These are phyloP conservation scores for Crotalaria pallida DNA, from an alignment of 306 rosid species.

Conservation along the genomic window DNA sequence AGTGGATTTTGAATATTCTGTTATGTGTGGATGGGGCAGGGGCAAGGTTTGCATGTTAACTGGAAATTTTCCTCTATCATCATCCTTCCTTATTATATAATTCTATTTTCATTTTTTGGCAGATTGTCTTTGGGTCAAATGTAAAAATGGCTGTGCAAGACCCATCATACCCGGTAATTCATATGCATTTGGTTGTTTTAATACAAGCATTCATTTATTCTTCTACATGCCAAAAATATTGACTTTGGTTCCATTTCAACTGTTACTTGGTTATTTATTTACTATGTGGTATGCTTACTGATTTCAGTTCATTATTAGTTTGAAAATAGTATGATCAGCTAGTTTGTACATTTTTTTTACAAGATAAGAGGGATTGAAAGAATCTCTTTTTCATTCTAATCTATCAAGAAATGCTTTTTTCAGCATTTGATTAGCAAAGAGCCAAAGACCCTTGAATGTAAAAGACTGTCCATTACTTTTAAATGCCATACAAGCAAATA, in stretches of 20 bases:
- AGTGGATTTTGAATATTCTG: background rate
- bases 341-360: background rate
- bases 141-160: conserved; percentile 72
- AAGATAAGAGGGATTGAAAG: background rate
- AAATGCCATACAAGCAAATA: background rate
- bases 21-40: background rate
- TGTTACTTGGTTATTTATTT: background rate
- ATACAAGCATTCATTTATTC: background rate
- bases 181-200: background rate
- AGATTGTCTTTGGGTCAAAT: conserved; percentile 57
- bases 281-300: background rate
- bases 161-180: conserved; percentile 71
- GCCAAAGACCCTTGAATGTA: background rate
- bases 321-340: background rate
- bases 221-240: background rate
- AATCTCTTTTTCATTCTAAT: background rate
- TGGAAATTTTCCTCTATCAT: background rate
- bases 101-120: conserved; percentile 15
- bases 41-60: background rate
- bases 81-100: background rate
- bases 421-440: background rate
- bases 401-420: background rate
- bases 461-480: background rate
- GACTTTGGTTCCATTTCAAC: background rate
- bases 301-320: background rate